Conservation (phyloP, 139 green algal species). For the Chlamydomonas sp. region DNA sequence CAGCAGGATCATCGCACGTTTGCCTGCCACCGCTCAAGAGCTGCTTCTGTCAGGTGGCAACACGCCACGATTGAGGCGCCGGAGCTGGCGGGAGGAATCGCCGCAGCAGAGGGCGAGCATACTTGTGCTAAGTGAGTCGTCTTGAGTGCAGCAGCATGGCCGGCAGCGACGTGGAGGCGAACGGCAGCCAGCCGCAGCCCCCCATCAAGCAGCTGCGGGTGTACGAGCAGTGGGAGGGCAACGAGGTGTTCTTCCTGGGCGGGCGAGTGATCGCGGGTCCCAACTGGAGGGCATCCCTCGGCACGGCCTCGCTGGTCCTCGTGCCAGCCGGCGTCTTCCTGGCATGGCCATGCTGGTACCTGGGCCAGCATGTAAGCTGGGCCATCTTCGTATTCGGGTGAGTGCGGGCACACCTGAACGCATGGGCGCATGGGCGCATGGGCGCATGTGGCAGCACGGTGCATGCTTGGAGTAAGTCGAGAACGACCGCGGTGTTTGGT, state of each 20-base stretch:
- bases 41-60: too few species aligned
- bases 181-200: too few species aligned
- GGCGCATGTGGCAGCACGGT: background rate
- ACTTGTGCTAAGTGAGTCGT: too few species aligned
- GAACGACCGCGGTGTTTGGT: too few species aligned
- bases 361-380: conserved; percentile 32
- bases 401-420: conserved; percentile 16
- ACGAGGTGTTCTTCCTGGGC: conserved; percentile 60
- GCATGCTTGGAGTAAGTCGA: too few species aligned
- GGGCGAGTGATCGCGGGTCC: conserved; percentile 54
- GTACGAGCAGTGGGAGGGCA: conserved; percentile 58
- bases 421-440: conserved; percentile 6
- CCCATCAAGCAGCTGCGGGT: conserved; percentile 32
- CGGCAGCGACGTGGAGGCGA: too few species aligned
- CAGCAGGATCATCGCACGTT: too few species aligned
- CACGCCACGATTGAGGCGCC: too few species aligned
- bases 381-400: conserved; percentile 45
- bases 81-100: too few species aligned
- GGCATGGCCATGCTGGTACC: conserved; percentile 51
- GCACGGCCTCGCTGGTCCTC: conserved; percentile 50
- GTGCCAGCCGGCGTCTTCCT: conserved; percentile 60
- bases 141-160: too few species aligned
- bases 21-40: too few species aligned
- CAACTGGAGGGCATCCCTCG: conserved; percentile 66
- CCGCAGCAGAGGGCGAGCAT: too few species aligned